Base-by-base conservation (phyloP, 139 green algal genomes). In the Tetratostichococcus sp. region DNA sequence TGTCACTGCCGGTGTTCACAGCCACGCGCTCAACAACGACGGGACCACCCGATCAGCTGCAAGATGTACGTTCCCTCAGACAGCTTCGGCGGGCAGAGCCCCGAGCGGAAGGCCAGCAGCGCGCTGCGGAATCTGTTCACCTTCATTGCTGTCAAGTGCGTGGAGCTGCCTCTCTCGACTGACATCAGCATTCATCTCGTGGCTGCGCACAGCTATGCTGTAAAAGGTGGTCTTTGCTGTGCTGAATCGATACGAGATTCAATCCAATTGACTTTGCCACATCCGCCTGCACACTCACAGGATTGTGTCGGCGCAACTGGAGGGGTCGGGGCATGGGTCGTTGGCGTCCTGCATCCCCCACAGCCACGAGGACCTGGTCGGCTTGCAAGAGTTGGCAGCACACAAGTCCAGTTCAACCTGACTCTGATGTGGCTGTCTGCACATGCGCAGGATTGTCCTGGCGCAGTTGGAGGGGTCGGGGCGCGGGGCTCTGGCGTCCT, bases 391-490 rank as follows among this genome's bases (percentile, higher is more conserved):
- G n/a, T n/a, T n/a, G n/a, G n/a, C n/a, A n/a, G n/a, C n/a, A n/a
- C n/a, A n/a, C n/a, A n/a, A n/a, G 21, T 28, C 14, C 34, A 65
- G 59, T 35, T 30, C 30, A 26, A n/a, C 1, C 2, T 42, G 23
- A 43, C 31, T 23, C 23, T 30, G 14, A 5, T 28, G 6, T 2
- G 31, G 17, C 33, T 34, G 32, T 2, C 34, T 59, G 33, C 8
- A 31, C 28, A 21, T 59, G 68, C 11, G 6, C 28, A n/a, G 26
- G 26, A 42, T 91, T 25, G 81, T 94, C 5, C 34, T 93, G n/a
- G 79, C 78, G 1, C 90, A 95, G 80, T 72, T 95, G 35, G 86
- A 94, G 43, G 90, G 90, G n/a, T 83, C 68, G 6, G 89, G 90
- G 2, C 65, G 87, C 0, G 86, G 87, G 17, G 71, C 77, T n/a